Conservation (phyloP, 306 rosid genomes). For the Delonix regia region DNA sequence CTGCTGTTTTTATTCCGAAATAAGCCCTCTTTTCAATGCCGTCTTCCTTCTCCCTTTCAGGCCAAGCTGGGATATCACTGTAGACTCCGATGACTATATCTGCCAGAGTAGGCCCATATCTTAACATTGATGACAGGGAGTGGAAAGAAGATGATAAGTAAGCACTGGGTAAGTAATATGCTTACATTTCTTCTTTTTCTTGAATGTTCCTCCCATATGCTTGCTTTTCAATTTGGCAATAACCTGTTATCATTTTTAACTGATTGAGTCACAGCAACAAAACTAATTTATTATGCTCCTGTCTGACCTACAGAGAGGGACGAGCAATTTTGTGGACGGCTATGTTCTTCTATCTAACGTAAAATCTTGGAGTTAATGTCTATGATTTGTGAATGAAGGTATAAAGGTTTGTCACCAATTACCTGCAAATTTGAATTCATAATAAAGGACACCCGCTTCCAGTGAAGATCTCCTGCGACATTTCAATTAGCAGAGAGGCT, state of each 20-base stretch:
- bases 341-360: not conserved
- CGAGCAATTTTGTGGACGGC: not conserved
- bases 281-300: slow-evolving; percentile 9
- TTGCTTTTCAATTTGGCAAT: slow-evolving; percentile 93
- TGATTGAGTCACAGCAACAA: not conserved
- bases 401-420: slow-evolving; percentile 34
- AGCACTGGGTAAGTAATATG: slow-evolving; percentile 23
- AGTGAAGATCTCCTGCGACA: slow-evolving; percentile 85
- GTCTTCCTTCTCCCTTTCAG: slow-evolving; percentile 66
- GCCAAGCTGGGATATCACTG: slow-evolving; percentile 73
- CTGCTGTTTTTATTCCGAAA: slow-evolving; percentile 75
- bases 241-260: slow-evolving; percentile 61
- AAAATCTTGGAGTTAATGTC: not conserved
- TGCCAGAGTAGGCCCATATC: slow-evolving; percentile 53
- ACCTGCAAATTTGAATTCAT: slow-evolving; percentile 87
- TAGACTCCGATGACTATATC: slow-evolving; percentile 74
- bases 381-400: slow-evolving; percentile 12
- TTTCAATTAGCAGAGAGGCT: slow-evolving; percentile 31
- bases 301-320: slow-evolving; percentile 17
- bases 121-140: slow-evolving; percentile 28
- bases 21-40: slow-evolving; percentile 58
- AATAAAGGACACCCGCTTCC: slow-evolving; percentile 93
- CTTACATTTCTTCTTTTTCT: slow-evolving; percentile 93
- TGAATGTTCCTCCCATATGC: slow-evolving; percentile 88
- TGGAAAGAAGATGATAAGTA: slow-evolving; percentile 25